Conservation (phyloP, 108 stramenopile genomes). For the Mayamaea pseudoterrestris region DNA sequence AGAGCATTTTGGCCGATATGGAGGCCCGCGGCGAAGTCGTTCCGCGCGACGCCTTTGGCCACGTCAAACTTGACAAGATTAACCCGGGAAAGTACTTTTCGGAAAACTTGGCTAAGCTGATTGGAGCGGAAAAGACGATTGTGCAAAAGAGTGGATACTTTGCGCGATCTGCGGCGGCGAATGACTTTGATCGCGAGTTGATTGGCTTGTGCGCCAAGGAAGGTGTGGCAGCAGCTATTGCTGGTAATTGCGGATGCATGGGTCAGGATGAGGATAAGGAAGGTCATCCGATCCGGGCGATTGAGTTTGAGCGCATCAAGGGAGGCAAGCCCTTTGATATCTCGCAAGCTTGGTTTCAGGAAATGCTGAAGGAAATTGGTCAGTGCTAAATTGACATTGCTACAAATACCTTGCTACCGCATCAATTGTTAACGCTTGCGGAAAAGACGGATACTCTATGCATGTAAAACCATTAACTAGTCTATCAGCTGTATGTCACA, state of each 20-base stretch:
- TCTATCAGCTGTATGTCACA: too few relatives aligned
- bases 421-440: too few relatives aligned
- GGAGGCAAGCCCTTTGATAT: conserved; percentile 78
- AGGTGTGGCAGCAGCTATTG: conserved; percentile 73
- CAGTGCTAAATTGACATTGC: conserved; percentile 27
- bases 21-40: conserved; percentile 37
- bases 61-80: conserved; percentile 76
- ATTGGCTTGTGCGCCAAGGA: conserved; percentile 71
- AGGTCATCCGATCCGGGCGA: conserved; percentile 70
- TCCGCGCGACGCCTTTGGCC: conserved; percentile 83
- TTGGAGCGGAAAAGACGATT: conserved; percentile 83
- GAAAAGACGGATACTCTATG: too few relatives aligned
- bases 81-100: conserved; percentile 84
- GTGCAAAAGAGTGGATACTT: conserved; percentile 90
- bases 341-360: conserved; percentile 64
- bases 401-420: too few relatives aligned
- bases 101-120: conserved; percentile 46
- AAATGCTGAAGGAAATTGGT: conserved; percentile 75
- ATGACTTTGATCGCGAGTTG: conserved; percentile 72
- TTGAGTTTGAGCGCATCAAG: conserved; percentile 88
- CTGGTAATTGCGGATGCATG: conserved; percentile 73
- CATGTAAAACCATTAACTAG: too few relatives aligned
- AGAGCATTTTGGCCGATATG: conserved; percentile 79
- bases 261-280: conserved; percentile 84
- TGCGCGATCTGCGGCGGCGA: conserved; percentile 76